Evolutionary conservation across 2,329 filamentous ascomycete species (phyloP).

Genomic region (Talaromyces piceae): DNA sequence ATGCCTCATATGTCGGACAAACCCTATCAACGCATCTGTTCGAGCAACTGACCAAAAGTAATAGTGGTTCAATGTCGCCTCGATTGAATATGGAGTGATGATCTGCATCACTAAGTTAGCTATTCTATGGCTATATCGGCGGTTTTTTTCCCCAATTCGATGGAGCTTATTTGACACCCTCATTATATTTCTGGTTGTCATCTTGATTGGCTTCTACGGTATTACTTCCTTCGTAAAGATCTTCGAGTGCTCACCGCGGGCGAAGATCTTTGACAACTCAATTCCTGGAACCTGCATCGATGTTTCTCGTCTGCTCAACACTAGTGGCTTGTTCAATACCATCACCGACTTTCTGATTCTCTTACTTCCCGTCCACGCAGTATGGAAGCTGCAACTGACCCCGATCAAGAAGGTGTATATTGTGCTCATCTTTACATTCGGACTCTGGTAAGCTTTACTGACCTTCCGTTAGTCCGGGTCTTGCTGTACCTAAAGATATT

Average conservation of each 20-base stretch:
- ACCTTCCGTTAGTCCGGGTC: neutral
- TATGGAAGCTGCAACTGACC: constrained; percentile 11
- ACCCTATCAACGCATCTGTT: neutral
- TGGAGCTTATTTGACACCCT: constrained; percentile 7
- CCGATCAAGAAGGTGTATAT: constrained; percentile 1
- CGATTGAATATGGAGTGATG: constrained; percentile 14
- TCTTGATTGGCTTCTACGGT: constrained; percentile 13
- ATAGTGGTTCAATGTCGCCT: constrained; percentile 7
- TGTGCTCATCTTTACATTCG: constrained; percentile 1
- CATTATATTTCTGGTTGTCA: constrained; percentile 11
- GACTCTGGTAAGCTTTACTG: neutral
- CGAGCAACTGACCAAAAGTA: neutral
- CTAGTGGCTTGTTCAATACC: constrained; percentile 11
- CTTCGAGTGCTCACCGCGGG: constrained; percentile 12
- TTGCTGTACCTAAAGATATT: too few species aligned
- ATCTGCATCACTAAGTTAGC: constrained; percentile 17
- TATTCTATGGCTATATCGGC: constrained; percentile 15
- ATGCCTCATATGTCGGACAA: constrained; percentile 1
- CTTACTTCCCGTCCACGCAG: constrained; percentile 7
- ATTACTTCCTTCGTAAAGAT: constrained; percentile 11
- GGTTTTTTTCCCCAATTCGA: constrained; percentile 12
- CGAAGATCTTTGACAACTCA: constrained; percentile 9
- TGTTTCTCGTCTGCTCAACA: constrained; percentile 6
- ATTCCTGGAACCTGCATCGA: constrained; percentile 12
- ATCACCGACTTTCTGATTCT: constrained; percentile 12